Base-by-base conservation (phyloP, 1,284 basidiomycete species). In the Uromyces viciae-fabae region DNA sequence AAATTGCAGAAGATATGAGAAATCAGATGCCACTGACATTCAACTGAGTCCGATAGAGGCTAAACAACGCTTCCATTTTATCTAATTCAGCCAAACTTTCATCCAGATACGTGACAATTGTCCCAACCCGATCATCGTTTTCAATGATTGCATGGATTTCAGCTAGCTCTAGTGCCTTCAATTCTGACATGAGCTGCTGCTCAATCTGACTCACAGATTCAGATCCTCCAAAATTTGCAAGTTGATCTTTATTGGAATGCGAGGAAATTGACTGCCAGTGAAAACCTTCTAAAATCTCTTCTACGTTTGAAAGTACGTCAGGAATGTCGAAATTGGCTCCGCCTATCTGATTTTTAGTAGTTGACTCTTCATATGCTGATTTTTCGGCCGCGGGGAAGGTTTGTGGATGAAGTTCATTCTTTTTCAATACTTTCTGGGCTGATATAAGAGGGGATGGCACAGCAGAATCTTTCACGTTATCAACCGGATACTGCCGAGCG, bases 281-380 rank as follows among this genome's bases (percentile, higher is more conserved):
- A 85, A 98, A 96, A 0, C 95, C 95, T 85, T 99, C 96, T 14
- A 99, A 89, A 93, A 99, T 95, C 85, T 99, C 97, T 85, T 99
- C 97, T 3, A 99, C 94, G 85, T 91, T 95, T 11, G 91, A 88
- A 86, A 85, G 72, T 54, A 97, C 89, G 52, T 73, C 78, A 38
- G 54, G 69, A 33, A 56, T 25, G 36, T 58, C 69, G 33, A 72
- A 58, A 31, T 56, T 54, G 11, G 66, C 43, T 71, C 58, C 52
- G 0, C 31, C 36, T 22, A 40, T 8, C 36, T 62, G 42, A 42
- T 38, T 58, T 28, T n/a, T 28, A 42, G 36, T 52, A 9, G 54
- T 68, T 71, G 7, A 1, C 40, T 38, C 28, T 2, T 56, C 72
- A 38, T 43, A 72, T 1, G 69, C 38, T 75, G 38, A n/a, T 62